Conservation (phyloP, 2,329 filamentous ascomycete species). For the Didymella lethalis region DNA sequence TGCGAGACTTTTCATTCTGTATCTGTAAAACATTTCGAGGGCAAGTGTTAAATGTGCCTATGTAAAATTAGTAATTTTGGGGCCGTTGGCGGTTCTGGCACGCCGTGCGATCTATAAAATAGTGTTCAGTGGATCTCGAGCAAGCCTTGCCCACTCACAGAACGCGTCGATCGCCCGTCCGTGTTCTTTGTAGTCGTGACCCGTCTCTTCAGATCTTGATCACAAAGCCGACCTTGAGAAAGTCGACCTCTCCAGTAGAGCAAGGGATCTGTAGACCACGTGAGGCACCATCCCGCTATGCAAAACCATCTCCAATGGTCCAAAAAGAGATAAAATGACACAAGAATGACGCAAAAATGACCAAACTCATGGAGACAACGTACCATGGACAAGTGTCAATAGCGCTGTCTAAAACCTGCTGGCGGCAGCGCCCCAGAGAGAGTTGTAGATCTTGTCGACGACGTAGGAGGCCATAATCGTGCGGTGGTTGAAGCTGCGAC, state of each 20-base stretch:
- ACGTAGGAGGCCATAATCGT: conserved; percentile 95
- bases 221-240: background rate
- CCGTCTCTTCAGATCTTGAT: background rate
- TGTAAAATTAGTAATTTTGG: conserved; percentile 35
- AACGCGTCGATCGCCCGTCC: conserved; percentile 23
- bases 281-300: conserved; percentile 6
- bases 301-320: conserved; percentile 1
- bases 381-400: conserved; percentile 23
- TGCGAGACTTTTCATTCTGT: conserved; percentile 24
- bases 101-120: conserved; percentile 20
- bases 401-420: conserved; percentile 34
- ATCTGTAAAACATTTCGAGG: conserved; percentile 19
- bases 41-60: conserved; percentile 28
- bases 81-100: conserved; percentile 15
- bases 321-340: background rate
- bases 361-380: conserved; percentile 19
- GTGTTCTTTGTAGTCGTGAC: conserved; percentile 6
- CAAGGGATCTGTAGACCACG: conserved; percentile 13
- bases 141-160: conserved; percentile 24
- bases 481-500: conserved; percentile 90
- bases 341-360: background rate
- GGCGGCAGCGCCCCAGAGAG: conserved; percentile 66
- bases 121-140: conserved; percentile 28
- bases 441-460: conserved; percentile 98
- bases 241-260: background rate